Base-by-base conservation (phyloP, 805 yeast genomes). In the Vanderwaltozyma yarrowii region DNA sequence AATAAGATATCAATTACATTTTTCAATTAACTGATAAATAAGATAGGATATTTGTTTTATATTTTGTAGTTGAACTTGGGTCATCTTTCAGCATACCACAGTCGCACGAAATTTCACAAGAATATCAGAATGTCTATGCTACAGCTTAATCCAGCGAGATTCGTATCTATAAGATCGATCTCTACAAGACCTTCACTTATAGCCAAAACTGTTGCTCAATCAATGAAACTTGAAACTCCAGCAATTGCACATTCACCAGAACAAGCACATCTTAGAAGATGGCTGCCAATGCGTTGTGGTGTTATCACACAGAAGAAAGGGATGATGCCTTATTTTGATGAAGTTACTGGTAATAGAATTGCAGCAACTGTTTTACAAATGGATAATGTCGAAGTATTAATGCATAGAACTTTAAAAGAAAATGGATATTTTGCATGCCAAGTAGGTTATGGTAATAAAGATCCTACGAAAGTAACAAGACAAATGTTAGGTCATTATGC, bases 291-390 rank as follows among this genome's bases (percentile, higher is more conserved):
- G 32, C 76, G 98, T 61, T 78, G 95, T 7, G 98, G 98, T 11
- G 65, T 85, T 16, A 63, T 89, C 21, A 94, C 94, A 1, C 66
- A 76, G 45, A 92, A 92, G 58, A 69, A 80, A 41, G 97, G 96
- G 14, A 89, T 89, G 96, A 77, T 87, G 36, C 76, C 92, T 13
- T 83, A 76, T 73, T 89, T 73, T 54, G 78, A 79, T 44, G 71
- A 72, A 21, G 62, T 63, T 27, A 69, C 69, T 12, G 97, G 96
- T 20, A 68, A 66, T 37, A 77, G 77, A 45, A 60, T 70, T 38
- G 88, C 94, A 2, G 92, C 94, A 35, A 92, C 98, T 4, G 82
- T 92, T 8, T 66, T 92, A 30, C 94, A 87, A 56, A 73, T 92
- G 43, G 82, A 87, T 58, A 76, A 88, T 39, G 84, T 85, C 45